Evolutionary conservation across 192 early-diverging fungal species (phyloP).

Genomic region (Podila epicladia): DNA sequence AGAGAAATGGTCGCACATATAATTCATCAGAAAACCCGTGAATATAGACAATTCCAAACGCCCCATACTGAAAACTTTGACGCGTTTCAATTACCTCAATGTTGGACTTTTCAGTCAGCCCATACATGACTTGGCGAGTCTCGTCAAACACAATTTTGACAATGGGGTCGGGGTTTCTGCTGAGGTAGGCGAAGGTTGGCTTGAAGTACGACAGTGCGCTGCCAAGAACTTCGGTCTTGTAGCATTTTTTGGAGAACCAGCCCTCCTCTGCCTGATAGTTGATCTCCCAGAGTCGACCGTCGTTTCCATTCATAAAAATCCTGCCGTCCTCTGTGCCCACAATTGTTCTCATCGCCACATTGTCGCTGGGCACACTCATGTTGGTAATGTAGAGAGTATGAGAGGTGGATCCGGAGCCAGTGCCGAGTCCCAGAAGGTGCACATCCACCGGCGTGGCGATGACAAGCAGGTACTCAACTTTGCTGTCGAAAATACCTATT

Average conservation of each 20-base stretch:
- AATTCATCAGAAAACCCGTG: neutral
- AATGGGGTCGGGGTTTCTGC: constrained; percentile 60
- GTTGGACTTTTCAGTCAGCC: constrained; percentile 71
- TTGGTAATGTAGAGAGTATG: constrained; percentile 84
- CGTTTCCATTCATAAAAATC: constrained; percentile 90
- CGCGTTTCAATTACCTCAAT: constrained; percentile 62
- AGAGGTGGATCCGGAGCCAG: constrained; percentile 54
- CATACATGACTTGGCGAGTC: constrained; percentile 74
- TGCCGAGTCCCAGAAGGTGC: constrained; percentile 80
- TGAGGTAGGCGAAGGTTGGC: constrained; percentile 73
- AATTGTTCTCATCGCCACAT: constrained; percentile 83
- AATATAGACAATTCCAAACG: neutral
- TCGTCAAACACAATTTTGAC: constrained; percentile 75
- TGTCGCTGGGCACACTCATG: constrained; percentile 82
- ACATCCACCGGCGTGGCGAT: constrained; percentile 90
- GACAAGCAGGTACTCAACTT: constrained; percentile 85
- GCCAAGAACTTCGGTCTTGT: constrained; percentile 78
- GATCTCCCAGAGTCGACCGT: constrained; percentile 90
- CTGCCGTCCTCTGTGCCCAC: constrained; percentile 81
- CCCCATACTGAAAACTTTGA: no score
- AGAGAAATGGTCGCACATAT: neutral
- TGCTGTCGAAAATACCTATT: constrained; percentile 81
- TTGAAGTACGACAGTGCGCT: constrained; percentile 73
- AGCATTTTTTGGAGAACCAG: constrained; percentile 84
- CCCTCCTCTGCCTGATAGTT: constrained; percentile 87